Evolutionary conservation across 1,284 basidiomycete species (phyloP), one percentile per base, ranked within the genome.

Genomic region (Cutaneotrichosporon curvatum): DNA sequence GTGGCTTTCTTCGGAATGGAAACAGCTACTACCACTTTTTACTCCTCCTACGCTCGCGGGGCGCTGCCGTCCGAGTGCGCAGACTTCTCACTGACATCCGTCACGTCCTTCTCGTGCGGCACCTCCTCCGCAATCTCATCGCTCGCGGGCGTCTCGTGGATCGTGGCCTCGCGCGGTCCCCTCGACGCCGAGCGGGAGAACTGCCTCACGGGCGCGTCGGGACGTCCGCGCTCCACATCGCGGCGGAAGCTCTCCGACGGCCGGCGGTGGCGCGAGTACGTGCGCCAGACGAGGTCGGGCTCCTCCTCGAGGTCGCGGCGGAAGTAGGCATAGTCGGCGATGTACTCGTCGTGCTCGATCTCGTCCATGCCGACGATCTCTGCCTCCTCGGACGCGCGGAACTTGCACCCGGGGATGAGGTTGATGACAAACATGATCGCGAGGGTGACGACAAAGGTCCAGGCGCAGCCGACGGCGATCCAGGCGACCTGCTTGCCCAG

Each of bases 351-450:
- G 40, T 69, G 59, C 48, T 72, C 68, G 32, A 68, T 60, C 51
- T 71, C 69, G 68, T 96, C 90, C 79, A 94, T 84, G 41, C 90
- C 90, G 43, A 88, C 76, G 47, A 78, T 79, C 74, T 95, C 88
- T 28, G 81, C 85, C 64, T 87, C 82, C 30, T 81, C 80, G 15
- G 79, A 78, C 18, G 81, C 79, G 35, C 84, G 79, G 60, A 95
- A 79, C 45, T 81, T 77, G 37, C 88, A 75, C 18, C 83, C 82
- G 35, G 89, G 89, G 41, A 90, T 81, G 37, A 81, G 56, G 71
- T 94, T 83, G 62, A 92, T 68, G 33, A 70, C 58, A 51, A 69
- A 73, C 74, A 76, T 75, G 62, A 76, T 72, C 31, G 62, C 60
- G 49, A 73, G 74, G 31, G 76, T 77, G 46, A 78, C 67, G 50